Percentiles rank a stretch among this genome's conserved stretches.
Conservation (phyloP, 345 rosid genomes). For the Trapa bicornis region DNA sequence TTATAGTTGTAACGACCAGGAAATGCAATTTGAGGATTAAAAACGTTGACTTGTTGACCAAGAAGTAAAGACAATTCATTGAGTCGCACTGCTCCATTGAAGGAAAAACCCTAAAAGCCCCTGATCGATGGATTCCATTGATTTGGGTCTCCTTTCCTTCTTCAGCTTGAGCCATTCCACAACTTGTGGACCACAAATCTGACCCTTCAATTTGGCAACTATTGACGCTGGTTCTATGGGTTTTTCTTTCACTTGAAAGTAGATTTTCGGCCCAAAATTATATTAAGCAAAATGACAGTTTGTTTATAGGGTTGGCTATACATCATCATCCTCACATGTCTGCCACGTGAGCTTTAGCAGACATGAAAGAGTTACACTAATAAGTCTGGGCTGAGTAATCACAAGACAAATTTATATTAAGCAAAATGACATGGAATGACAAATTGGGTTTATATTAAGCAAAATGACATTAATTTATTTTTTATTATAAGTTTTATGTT, state of each 20-base stretch:
- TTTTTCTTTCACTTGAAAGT: neutral
- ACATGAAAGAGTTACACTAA: too few species aligned
- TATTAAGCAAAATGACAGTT: too few species aligned
- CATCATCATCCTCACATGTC: too few species aligned
- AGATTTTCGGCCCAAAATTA: too few species aligned
- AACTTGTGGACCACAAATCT: neutral
- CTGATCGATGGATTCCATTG: neutral
- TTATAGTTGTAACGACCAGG: neutral
- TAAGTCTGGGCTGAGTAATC: too few species aligned
- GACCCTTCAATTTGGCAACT: neutral
- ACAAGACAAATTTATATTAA: too few species aligned
- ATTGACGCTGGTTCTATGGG: neutral
- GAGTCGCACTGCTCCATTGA: neutral
- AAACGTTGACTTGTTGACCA: conserved; percentile 3
- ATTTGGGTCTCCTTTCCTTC: neutral
- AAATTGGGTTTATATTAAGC: too few species aligned
- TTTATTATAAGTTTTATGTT: too few species aligned
- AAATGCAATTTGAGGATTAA: neutral
- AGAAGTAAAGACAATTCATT: neutral
- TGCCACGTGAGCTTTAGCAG: too few species aligned
- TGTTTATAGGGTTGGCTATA: too few species aligned
- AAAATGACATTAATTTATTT: too few species aligned
- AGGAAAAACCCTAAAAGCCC: neutral
- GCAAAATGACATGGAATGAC: too few species aligned
- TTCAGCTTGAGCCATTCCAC: neutral